A percentile compares a stretch with the other conserved stretches of the same genome.
phyloP scores from a whole-genome alignment of 768 basidiomycete genomes.

The Lactarius sanguifluus region DNA sequence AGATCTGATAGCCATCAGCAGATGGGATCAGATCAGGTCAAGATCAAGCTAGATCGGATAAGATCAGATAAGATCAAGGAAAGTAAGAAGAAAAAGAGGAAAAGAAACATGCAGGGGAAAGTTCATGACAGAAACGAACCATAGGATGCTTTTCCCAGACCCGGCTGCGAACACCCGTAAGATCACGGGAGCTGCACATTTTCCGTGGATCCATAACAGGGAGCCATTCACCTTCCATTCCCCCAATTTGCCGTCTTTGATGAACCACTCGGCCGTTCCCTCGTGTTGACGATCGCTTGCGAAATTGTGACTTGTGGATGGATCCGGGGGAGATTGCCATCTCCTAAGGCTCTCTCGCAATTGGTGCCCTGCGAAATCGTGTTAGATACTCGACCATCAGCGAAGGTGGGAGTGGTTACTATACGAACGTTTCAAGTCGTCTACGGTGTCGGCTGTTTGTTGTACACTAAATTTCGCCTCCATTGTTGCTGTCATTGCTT shows the following conservation, averaged over 20 bases:
- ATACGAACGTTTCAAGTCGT: background rate
- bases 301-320: background rate
- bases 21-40: no score
- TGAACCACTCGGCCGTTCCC: background rate
- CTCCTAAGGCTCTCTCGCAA: background rate
- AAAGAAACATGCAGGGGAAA: no score
- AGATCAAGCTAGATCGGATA: no score
- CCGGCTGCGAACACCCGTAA: background rate
- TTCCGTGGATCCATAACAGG: background rate
- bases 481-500: background rate
- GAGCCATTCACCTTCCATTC: background rate
- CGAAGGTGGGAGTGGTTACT: background rate
- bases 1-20: no score
- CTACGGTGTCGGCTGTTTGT: background rate
- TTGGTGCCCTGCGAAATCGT: background rate
- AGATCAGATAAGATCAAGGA: no score
- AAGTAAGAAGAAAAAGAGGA: no score
- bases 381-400: background rate
- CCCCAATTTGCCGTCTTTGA: background rate
- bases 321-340: background rate
- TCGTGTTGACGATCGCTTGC: background rate
- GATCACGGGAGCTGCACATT: background rate
- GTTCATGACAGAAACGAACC: no score
- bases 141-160: background rate
- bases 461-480: background rate